These are phyloP conservation scores for Detonula confervacea DNA, from an alignment of 352 stramenopile species.

Conservation along the genomic window DNA sequence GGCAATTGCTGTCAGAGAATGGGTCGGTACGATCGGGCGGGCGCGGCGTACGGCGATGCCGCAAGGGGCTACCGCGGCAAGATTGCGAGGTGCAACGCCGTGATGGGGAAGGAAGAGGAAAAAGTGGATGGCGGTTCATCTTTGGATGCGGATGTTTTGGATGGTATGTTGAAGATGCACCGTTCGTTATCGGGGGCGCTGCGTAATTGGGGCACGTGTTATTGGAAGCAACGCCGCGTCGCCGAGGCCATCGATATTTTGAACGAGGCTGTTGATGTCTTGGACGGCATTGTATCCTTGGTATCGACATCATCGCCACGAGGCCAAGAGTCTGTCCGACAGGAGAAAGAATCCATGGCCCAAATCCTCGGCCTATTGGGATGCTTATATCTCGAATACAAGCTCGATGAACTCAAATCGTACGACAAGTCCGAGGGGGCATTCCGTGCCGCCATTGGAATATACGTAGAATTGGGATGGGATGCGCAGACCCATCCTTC, in stretches of 20 bases:
- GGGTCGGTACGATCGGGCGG: not conserved
- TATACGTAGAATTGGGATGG: constrained; percentile 41
- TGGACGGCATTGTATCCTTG: too few relatives aligned
- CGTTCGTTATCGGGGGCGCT: constrained; percentile 30
- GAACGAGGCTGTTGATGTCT: constrained; percentile 15
- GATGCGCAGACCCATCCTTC: constrained; percentile 14
- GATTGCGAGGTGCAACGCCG: too few relatives aligned
- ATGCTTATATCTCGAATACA: constrained; percentile 37
- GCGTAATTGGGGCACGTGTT: constrained; percentile 41
- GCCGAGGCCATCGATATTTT: constrained; percentile 33
- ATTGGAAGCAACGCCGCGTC: constrained; percentile 28
- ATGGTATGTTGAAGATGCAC: not conserved
- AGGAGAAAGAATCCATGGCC: constrained; percentile 34
- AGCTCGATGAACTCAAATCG: constrained; percentile 2
- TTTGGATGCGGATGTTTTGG: too few relatives aligned
- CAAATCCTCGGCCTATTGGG: constrained; percentile 23
- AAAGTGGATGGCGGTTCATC: too few relatives aligned
- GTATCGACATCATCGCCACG: too few relatives aligned
- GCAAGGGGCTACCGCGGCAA: too few relatives aligned
- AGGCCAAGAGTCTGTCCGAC: too few relatives aligned
- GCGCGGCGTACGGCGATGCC: not conserved
- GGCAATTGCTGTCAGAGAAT: constrained; percentile 32
- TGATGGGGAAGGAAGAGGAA: too few relatives aligned
- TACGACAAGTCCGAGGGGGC: constrained; percentile 25
- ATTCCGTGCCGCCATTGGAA: constrained; percentile 25